Evolutionary conservation across 2,329 filamentous ascomycete genomes (phyloP), one percentile per base, ranked within the genome.

Genomic region (Curvularia verruculosa): DNA sequence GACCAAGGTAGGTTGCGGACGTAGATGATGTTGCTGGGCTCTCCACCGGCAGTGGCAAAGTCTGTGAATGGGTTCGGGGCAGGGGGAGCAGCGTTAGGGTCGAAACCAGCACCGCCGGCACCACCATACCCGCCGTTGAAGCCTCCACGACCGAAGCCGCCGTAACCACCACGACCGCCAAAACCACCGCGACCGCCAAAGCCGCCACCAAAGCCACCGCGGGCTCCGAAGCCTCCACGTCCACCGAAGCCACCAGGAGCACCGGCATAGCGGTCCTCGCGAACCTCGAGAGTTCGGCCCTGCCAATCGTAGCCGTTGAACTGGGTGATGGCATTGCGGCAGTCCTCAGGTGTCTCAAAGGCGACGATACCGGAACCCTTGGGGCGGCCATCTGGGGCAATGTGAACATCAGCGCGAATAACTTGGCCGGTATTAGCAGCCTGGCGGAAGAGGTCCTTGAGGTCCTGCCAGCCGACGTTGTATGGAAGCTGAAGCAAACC

Each of bases 301-400:
- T 98, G 94, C 95, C 95, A 99, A 64, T 99, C 95, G 75, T 96
- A 98, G 57, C 95, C 95, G 75, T 98, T 97, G 83, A 98, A 99
- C 68, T 97, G 93, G 73, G 92, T 88, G 65, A 99, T 99, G 21
- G 95, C 95, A 73, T 92, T 96, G 65, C 92, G 91, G 40, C 95
- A 94, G 78, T 99, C 95, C 57, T 98, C 93, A 1, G 92, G 87
- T 56, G 88, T 94, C 77, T 99, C 95, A 75, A 97, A 99, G 40
- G 95, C 92, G 60, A 99, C 95, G 56, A 98, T 96, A 65, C 95
- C 95, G 49, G 95, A 96, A 52, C 95, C 95, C 82, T 98, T 99
- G 47, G 95, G 92, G 63, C 93, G 88, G 63, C 95, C 94, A 71
- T 96, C 94, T 12, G 91, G 91, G 52, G 93, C 91, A 59, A 91